These are phyloP conservation scores for Plasmodium vivax DNA, from an alignment of 169 alveolate genomes.

Conservation along the genomic window DNA sequence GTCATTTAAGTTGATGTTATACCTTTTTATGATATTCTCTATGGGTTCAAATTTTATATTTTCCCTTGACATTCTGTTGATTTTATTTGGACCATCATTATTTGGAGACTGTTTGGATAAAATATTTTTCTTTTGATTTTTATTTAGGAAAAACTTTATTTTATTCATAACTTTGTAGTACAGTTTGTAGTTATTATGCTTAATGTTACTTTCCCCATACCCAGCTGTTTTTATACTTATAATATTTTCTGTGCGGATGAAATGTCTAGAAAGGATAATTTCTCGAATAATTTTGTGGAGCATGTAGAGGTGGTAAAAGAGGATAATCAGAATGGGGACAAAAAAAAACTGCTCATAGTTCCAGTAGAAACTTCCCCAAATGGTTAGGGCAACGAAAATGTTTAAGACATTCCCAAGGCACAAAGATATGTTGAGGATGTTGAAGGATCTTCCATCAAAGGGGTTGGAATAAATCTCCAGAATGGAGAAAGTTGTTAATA, in stretches of 20 bases:
- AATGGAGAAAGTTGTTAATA: slow-evolving; percentile 43
- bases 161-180: slow-evolving; percentile 67
- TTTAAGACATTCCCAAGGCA: slow-evolving; percentile 35
- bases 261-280: slow-evolving; percentile 40
- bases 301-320: slow-evolving; percentile 52
- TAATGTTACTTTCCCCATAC: slow-evolving; percentile 27
- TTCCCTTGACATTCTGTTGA: slow-evolving; percentile 2
- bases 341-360: slow-evolving; percentile 22
- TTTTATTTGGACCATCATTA: background rate
- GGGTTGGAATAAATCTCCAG: slow-evolving; percentile 51
- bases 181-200: slow-evolving; percentile 39
- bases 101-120: background rate
- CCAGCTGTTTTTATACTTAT: slow-evolving; percentile 14
- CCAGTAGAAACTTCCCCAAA: slow-evolving; percentile 72
- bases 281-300: slow-evolving; percentile 34
- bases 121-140: slow-evolving; percentile 26
- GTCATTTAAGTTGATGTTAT: slow-evolving; percentile 35
- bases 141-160: slow-evolving; percentile 38
- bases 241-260: background rate
- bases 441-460: slow-evolving; percentile 68
- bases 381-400: slow-evolving; percentile 39
- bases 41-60: slow-evolving; percentile 57
- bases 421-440: slow-evolving; percentile 63
- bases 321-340: slow-evolving; percentile 28
- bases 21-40: slow-evolving; percentile 65